Base-by-base conservation (phyloP, 352 stramenopile genomes). In the Phytophthora macrochlamydospora region DNA sequence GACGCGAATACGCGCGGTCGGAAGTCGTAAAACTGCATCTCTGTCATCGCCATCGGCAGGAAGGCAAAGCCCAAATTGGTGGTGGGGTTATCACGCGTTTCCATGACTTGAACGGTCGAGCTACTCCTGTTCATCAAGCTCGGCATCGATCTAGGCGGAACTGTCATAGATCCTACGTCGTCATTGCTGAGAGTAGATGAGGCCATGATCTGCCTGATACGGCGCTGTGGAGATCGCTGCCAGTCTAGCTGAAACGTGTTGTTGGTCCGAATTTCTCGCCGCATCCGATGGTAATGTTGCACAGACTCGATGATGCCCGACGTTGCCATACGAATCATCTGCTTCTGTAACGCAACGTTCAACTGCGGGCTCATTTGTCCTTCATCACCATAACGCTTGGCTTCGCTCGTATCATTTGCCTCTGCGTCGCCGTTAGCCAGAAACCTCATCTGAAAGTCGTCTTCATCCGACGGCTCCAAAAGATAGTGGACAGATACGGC, bases 261-360 rank as follows among this genome's bases (percentile, higher is more conserved):
- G 51, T 94, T 94, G 33, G 84, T 90, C 6, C 80, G 67, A 48
- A 93, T 85, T 30, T 81, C 78, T 32, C 77, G 77, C 33, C 87
- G 75, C 49, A 90, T 81, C 0, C 79, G 76, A 56, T 94, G 88
- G 57, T 89, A 91, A 46, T 94, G 85, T 56, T 94, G 76, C 18
- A 96, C 76, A 0, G 90, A 93, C 62, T 94, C 84, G 44, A 95
- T 87, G 56, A 97, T 97, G 0, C 90, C 91, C 0, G 84, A 89
- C 14, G 90, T 97, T 2, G 91, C 88, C 83, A 96, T 94, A 51
- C 93, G 84, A 57, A 97, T 92, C 75, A 97, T 94, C 59, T 97
- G 87, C 37, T 76, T 83, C 28, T 87, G 77, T 30, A 97, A 70
- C 1, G 89, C 90, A 3, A 81, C 75, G 67, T 97, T 97, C 4